These are phyloP conservation scores for Pseudogymnoascus sp. DNA, from an alignment of 2,329 filamentous ascomycete genomes.

Conservation along the genomic window DNA sequence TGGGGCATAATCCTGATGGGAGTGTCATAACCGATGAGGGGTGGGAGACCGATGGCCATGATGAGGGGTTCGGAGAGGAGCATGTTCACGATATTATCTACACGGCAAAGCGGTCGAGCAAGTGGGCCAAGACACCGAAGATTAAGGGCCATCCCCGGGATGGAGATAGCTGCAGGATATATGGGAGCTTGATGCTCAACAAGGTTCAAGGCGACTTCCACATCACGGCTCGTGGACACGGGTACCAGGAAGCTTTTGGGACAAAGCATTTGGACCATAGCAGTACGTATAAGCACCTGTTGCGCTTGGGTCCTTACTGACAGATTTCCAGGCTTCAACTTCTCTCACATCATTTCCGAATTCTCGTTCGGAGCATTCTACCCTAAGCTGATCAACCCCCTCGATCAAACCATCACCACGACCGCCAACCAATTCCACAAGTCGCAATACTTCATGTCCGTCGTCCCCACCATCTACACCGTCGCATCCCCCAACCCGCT, in stretches of 20 bases:
- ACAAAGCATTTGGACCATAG: slow-evolving; percentile 67
- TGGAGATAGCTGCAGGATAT: slow-evolving; percentile 77
- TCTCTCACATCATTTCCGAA: slow-evolving; percentile 92
- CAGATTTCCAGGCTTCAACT: slow-evolving; percentile 71
- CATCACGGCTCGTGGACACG: slow-evolving; percentile 89
- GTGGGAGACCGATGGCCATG: slow-evolving; percentile 47
- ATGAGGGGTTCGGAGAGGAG: slow-evolving; percentile 66
- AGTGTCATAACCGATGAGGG: slow-evolving; percentile 48
- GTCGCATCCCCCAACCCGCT: slow-evolving; percentile 36
- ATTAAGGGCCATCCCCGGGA: slow-evolving; percentile 31
- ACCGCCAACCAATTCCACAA: slow-evolving; percentile 80
- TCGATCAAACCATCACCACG: slow-evolving; percentile 78
- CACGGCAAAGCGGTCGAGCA: slow-evolving; percentile 54
- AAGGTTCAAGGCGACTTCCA: slow-evolving; percentile 98
- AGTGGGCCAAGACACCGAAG: slow-evolving; percentile 67
- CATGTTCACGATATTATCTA: slow-evolving; percentile 88
- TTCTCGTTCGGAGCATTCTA: slow-evolving; percentile 97
- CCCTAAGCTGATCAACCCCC: slow-evolving; percentile 83
- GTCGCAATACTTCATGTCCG: slow-evolving; percentile 94
- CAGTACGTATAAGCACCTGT: slow-evolving; percentile 43
- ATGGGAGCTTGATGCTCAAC: slow-evolving; percentile 82
- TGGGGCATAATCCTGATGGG: slow-evolving; percentile 48
- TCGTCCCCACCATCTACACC: slow-evolving; percentile 91
- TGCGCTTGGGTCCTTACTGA: slow-evolving; percentile 16
- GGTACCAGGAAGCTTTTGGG: slow-evolving; percentile 72